Conservation (phyloP, 192 early-diverging fungal genomes). For the Coemansia sp. region DNA sequence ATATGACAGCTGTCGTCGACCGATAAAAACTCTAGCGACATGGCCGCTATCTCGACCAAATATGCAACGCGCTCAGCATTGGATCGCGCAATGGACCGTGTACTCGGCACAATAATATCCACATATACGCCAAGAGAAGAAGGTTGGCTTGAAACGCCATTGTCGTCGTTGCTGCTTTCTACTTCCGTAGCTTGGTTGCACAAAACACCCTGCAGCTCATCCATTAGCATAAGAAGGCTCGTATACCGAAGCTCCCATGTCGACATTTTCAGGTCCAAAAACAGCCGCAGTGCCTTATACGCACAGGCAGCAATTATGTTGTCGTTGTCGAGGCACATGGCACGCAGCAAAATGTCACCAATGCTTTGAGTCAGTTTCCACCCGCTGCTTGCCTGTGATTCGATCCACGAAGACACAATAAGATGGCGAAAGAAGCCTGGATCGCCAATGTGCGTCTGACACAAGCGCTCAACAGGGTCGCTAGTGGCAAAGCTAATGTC, state of each 20-base stretch:
- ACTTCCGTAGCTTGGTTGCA: not conserved
- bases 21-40: conserved; percentile 10
- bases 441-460: not conserved
- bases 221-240: conserved; percentile 4
- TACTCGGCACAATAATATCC: not conserved
- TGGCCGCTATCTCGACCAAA: conserved; percentile 18
- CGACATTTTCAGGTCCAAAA: conserved; percentile 17
- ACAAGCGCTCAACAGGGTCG: conserved; percentile 22
- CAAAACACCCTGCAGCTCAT: conserved; percentile 19
- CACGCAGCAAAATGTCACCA: conserved; percentile 19
- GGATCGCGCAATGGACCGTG: not conserved
- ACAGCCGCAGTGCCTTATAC: conserved; percentile 9
- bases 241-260: conserved; percentile 14
- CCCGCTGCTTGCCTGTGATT: conserved; percentile 11
- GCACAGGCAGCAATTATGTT: conserved; percentile 3
- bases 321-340: conserved; percentile 9
- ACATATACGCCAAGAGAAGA: conserved; percentile 8
- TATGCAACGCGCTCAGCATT: conserved; percentile 19
- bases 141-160: not conserved
- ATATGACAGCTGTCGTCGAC: conserved; percentile 15
- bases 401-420: conserved; percentile 16
- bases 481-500: not conserved
- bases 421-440: conserved; percentile 9
- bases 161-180: not conserved
- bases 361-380: conserved; percentile 30